Base-by-base conservation (phyloP, 371 early-diverging fungal species). In the Mortierella sp. region DNA sequence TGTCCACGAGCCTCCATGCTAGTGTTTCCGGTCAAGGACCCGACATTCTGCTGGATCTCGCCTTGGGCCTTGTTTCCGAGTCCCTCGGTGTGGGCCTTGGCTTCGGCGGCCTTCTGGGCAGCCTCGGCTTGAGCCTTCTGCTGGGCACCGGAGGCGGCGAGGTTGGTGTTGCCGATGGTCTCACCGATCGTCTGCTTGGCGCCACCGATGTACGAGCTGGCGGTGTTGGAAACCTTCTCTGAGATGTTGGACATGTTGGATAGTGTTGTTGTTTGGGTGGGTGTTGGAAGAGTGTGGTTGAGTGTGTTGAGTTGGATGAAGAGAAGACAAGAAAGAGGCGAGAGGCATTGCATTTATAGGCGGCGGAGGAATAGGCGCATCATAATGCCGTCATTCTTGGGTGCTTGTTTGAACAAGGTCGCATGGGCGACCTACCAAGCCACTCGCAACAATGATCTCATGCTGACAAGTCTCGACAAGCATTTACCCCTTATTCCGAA, bases 31-130 rank as follows among this genome's bases (percentile, higher is more conserved):
- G 86, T 53, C 34, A 80, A 71, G 24, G 73, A 61, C 31, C 90
- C 90, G 19, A 87, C 74, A 16, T 74, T 81, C 50, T 91, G 86
- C 81, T 90, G 88, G 46, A 82, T 79, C 14, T 73, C 67, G n/a
- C 91, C 91, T 34, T 75, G 70, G 44, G 79, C 72, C 71, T 85
- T 88, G 72, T 89, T 79, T 46, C 61, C 54, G 28, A 79, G 26
- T 31, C 86, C 86, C 24, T 74, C 72, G n/a, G 79, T 67, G 34
- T 61, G 34, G 6, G 19, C 11, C 61, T 34, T 61, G 34, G 61
- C 61, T 1, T 28, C 13, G 37, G 61, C 61, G 14, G 61, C 61
- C 61, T 61, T 16, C 34, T 28, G 3, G 37, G 61, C 61, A 61
- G 61, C 31, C 14, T 61, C 34, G 19, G 61, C 86, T 10, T 73